These are phyloP conservation scores for Thalassiosira oceanica DNA, from an alignment of 352 stramenopile species.

Conservation along the genomic window DNA sequence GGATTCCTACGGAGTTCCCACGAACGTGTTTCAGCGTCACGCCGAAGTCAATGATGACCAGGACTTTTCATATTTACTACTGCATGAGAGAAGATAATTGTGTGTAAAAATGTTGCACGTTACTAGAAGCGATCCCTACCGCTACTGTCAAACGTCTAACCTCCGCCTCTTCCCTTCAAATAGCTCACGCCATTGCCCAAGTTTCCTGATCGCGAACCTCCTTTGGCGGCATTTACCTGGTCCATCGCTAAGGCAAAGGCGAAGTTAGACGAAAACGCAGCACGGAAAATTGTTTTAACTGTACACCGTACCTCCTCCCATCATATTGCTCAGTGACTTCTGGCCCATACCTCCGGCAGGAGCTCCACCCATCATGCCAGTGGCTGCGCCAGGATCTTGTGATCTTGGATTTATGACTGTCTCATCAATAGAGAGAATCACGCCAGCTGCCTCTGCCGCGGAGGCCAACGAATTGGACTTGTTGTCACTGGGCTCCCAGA, in stretches of 20 bases:
- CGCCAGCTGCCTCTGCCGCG: conserved; percentile 95
- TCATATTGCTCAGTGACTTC: conserved; percentile 70
- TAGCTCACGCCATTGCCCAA: conserved; percentile 76
- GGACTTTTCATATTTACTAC: no score
- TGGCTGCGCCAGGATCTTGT: conserved; percentile 86
- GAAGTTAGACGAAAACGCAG: no score
- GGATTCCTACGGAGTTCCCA: no score
- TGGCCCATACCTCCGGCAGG: conserved; percentile 28
- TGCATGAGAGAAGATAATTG: no score
- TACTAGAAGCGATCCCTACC: no score
- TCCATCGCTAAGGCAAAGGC: no score
- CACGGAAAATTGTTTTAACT: no score
- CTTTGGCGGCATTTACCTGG: conserved; percentile 61
- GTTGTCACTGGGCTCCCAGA: conserved; percentile 99
- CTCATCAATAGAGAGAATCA: conserved; percentile 99
- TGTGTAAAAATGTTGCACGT: no score
- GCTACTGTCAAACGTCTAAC: conserved; percentile 9
- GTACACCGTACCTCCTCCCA: no score
- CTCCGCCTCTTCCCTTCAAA: conserved; percentile 72
- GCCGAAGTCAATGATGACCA: no score
- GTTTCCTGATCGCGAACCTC: conserved; percentile 69
- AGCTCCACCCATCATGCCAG: conserved; percentile 58
- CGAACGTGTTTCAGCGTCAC: no score
- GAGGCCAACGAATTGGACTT: conserved; percentile 97
- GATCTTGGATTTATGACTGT: conserved; percentile 97